These are phyloP conservation scores for Waitea zeae DNA, from an alignment of 1,284 basidiomycete species.

Conservation along the genomic window DNA sequence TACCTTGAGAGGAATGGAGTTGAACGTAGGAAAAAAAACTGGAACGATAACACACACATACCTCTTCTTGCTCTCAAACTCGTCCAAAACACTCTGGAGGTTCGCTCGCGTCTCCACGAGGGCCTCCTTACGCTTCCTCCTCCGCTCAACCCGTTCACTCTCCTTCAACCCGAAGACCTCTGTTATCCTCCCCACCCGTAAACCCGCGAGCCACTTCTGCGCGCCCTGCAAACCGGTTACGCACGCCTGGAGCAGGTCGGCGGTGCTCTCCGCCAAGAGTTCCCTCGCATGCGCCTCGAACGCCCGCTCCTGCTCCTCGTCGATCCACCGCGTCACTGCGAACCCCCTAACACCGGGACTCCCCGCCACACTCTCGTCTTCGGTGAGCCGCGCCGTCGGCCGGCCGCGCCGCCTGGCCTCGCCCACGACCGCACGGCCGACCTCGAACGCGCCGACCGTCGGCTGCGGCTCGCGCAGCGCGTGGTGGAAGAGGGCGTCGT, in stretches of 20 bases:
- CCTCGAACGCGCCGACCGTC: constrained; percentile 71
- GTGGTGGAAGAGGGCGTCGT: constrained; percentile 13
- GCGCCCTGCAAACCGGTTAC: constrained; percentile 26
- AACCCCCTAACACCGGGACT: too few relatives aligned
- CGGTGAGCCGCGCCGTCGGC: constrained; percentile 30
- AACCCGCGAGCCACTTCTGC: constrained; percentile 32
- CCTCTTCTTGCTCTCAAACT: constrained; percentile 36
- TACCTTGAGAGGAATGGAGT: too few relatives aligned
- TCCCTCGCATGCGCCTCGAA: too few relatives aligned
- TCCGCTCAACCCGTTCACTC: constrained; percentile 15
- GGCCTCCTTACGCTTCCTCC: constrained; percentile 18
- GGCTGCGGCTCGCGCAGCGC: constrained; percentile 23
- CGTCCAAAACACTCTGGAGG: constrained; percentile 21
- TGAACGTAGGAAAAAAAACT: too few relatives aligned
- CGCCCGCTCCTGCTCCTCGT: too few relatives aligned
- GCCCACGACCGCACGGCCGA: constrained; percentile 60
- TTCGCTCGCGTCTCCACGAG: constrained; percentile 20
- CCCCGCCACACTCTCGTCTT: too few relatives aligned
- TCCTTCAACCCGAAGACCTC: constrained; percentile 15
- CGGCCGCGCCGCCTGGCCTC: constrained; percentile 42
- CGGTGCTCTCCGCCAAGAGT: constrained; percentile 38
- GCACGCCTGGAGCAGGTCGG: constrained; percentile 35
- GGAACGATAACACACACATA: too few relatives aligned
- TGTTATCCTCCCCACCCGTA: constrained; percentile 20
- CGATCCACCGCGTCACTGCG: too few relatives aligned